phyloP scores from a whole-genome alignment of 495 filamentous ascomycete species.

The Sabuloglossum arenarium region DNA sequence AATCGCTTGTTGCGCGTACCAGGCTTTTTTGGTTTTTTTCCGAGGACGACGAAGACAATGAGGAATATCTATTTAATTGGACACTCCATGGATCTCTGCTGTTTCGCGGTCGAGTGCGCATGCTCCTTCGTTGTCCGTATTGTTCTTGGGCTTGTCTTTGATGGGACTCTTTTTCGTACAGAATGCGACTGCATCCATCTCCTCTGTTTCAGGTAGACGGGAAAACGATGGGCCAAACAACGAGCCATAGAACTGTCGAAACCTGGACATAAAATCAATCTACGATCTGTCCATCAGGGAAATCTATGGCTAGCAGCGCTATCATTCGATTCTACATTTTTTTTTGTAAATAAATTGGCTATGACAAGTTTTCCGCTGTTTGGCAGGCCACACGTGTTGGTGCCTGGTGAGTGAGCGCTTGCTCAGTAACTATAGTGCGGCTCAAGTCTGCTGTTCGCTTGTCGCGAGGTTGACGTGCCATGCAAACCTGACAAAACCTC shows the following conservation, averaged over 20 bases:
- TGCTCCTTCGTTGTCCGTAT: background rate
- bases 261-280: background rate
- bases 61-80: background rate
- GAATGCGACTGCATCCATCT: background rate
- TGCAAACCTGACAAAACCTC: background rate
- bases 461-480: background rate
- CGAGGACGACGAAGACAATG: background rate
- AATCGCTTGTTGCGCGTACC: background rate
- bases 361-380: background rate
- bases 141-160: background rate
- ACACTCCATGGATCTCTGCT: background rate
- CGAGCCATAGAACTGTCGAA: background rate
- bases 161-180: background rate
- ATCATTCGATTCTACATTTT: background rate
- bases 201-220: slow-evolving; percentile 1
- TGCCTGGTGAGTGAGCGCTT: background rate
- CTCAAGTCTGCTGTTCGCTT: background rate
- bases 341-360: background rate
- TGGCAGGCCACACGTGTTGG: background rate
- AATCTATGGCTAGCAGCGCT: background rate
- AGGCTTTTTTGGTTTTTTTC: background rate
- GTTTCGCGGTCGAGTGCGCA: background rate
- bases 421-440: background rate
- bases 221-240: background rate
- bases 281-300: background rate